Percentiles rank a stretch among this genome's conserved stretches.
These are phyloP conservation scores for Camellia japonica DNA, from an alignment of 148 eudicot genomes.

Conservation along the genomic window DNA sequence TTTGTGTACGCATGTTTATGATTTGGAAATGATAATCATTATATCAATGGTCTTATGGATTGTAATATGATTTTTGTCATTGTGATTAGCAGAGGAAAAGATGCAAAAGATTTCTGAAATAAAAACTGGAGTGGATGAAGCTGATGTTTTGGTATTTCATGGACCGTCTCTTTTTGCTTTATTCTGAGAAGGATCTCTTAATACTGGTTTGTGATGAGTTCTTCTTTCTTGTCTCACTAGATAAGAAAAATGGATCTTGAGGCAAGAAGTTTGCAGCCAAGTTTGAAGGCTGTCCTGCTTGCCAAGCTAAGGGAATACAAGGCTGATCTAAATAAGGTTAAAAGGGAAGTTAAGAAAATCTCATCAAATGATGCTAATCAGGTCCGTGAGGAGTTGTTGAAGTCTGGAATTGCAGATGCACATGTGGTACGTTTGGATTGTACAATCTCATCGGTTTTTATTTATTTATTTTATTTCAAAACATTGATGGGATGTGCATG, in stretches of 20 bases:
- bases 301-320: constrained; percentile 90
- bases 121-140: constrained; percentile 72
- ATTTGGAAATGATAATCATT: background rate
- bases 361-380: constrained; percentile 52
- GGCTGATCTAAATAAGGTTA: constrained; percentile 74
- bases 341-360: constrained; percentile 66
- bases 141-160: constrained; percentile 75
- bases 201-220: constrained; percentile 9
- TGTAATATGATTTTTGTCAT: constrained; percentile 8
- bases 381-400: constrained; percentile 66
- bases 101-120: constrained; percentile 66
- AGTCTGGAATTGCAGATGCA: constrained; percentile 64
- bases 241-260: constrained; percentile 96
- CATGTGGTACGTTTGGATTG: constrained; percentile 42
- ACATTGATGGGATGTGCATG: background rate
- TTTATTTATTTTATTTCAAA: background rate
- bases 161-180: constrained; percentile 1
- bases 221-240: constrained; percentile 32
- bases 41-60: background rate
- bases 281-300: constrained; percentile 79
- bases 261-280: constrained; percentile 92
- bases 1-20: background rate
- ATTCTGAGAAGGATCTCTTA: background rate
- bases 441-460: background rate
- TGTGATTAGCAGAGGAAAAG: constrained; percentile 54